Evolutionary conservation across 192 early-diverging fungal genomes (phyloP), one percentile per base, ranked within the genome.

Genomic region (Mortierella antarctica): DNA sequence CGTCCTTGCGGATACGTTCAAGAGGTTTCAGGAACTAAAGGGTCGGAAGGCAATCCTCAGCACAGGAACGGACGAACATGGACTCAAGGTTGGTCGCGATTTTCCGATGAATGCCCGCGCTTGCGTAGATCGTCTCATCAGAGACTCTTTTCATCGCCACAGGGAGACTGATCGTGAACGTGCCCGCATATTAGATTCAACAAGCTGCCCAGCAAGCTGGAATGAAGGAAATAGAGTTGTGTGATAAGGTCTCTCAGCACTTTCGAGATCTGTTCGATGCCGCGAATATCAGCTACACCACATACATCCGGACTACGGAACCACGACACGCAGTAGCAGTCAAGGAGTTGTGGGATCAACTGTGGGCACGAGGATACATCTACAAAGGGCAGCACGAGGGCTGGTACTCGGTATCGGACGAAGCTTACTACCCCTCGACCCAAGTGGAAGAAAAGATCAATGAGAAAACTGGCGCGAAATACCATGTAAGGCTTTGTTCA

Each of bases 371-470:
- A 31, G 95, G 95, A 21, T 90, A 91, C 67, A 94, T 99, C 52
- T 98, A 97, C 86, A 96, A 96, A 83, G 96, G 95, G 20, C 78
- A 82, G 53, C 95, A 99, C 57, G 88, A 92, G 54, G 97, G 97
- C 39, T 99, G 96, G 96, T 99, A 99, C 83, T 91, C 93, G 2
- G 90, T 99, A 7, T 97, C 96, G 13, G 97, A 99, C 73, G 97
- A 99, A 84, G 93, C 95, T 0, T 99, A 96, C 71, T 96, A 96
- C 70, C 86, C 95, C 0, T 78, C 82, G 12, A 82, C 83, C 2
- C 94, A 96, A 76, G 88, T 96, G 0, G 89, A 94, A 60, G 87
- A 92, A 70, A 83, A 89, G 20, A 54, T 66, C 0, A 87, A 90
- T 62, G 67, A 79, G 15, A 87, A 88, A 49, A 83, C 85, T 18